phyloP scores from a whole-genome alignment of 768 basidiomycete genomes.

The Suillus variegatus region DNA sequence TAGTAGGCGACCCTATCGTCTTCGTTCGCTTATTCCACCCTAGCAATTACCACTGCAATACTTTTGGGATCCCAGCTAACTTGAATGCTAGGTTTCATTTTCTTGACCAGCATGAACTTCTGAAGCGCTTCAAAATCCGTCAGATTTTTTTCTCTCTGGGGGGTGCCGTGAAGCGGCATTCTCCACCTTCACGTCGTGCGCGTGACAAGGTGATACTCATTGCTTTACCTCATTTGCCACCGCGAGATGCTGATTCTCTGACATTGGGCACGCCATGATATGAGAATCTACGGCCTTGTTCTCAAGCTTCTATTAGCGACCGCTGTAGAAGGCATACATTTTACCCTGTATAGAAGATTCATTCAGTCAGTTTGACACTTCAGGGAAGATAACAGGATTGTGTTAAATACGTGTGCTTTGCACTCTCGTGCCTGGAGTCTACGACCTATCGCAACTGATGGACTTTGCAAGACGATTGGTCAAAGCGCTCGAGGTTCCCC shows the following conservation, averaged over 20 bases:
- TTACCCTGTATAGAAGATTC: not conserved
- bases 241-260: not conserved
- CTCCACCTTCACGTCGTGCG: not conserved
- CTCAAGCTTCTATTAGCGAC: conserved; percentile 7
- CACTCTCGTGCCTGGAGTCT: not conserved
- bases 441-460: conserved; percentile 7
- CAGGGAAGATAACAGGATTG: conserved; percentile 5
- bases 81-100: not conserved
- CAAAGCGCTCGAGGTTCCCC: conserved; percentile 46
- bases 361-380: not conserved
- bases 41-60: not conserved
- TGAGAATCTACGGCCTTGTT: not conserved
- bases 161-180: not conserved
- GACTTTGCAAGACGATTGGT: conserved; percentile 15
- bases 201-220: not conserved
- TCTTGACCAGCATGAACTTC: not conserved
- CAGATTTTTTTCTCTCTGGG: not conserved
- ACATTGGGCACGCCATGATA: not conserved
- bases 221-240: no score
- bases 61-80: not conserved
- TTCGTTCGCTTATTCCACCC: not conserved
- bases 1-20: not conserved
- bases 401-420: conserved; percentile 4
- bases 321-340: not conserved
- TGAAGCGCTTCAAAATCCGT: no score